phyloP scores from a whole-genome alignment of 1,284 basidiomycete species.

The Pseudozyma sp. region DNA sequence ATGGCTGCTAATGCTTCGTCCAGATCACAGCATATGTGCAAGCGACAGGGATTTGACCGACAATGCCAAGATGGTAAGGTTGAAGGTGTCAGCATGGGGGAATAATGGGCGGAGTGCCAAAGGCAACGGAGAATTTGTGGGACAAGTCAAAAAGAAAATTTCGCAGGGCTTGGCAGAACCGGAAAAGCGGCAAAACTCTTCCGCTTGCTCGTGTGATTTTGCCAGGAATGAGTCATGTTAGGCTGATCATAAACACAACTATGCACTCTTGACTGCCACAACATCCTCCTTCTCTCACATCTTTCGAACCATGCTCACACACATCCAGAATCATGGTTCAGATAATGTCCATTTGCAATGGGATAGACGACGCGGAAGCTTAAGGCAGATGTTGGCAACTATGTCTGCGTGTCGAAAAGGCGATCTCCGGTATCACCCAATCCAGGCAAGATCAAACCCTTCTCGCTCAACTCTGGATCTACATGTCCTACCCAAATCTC shows the following conservation, averaged over 20 bases:
- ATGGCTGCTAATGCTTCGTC: too few relatives aligned
- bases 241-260: too few relatives aligned
- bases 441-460: conserved; percentile 63
- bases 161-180: neutral
- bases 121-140: conserved; percentile 5
- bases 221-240: too few relatives aligned
- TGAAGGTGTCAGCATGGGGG: neutral
- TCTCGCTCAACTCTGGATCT: conserved; percentile 57
- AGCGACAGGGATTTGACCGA: too few relatives aligned
- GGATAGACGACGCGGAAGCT: too few relatives aligned
- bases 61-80: neutral
- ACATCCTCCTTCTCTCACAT: too few relatives aligned
- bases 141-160: neutral
- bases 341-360: too few relatives aligned
- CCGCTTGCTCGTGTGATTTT: too few relatives aligned
- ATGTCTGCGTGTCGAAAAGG: conserved; percentile 52
- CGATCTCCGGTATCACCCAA: conserved; percentile 65
- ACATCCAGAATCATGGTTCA: too few relatives aligned
- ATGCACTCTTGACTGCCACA: too few relatives aligned
- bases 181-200: neutral
- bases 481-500: conserved; percentile 74
- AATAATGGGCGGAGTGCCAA: conserved; percentile 2
- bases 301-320: too few relatives aligned
- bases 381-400: neutral
- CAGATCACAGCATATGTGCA: too few relatives aligned